Evolutionary conservation across 2,329 filamentous ascomycete species (phyloP).

Genomic region (Paracoccidioides brasiliensis): DNA sequence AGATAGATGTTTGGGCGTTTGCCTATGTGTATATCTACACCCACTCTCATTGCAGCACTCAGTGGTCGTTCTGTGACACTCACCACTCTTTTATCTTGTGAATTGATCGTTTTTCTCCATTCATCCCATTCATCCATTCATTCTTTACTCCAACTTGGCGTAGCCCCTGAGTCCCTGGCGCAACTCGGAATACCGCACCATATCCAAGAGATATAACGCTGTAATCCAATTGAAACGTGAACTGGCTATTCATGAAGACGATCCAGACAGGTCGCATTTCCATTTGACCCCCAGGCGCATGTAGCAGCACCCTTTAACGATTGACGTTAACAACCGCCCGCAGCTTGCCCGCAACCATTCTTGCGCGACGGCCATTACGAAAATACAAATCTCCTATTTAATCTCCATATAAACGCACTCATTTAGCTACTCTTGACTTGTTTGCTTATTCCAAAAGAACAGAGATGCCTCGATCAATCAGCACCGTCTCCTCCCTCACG

Average conservation of each 20-base stretch:
- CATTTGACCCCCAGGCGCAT: too few relatives aligned
- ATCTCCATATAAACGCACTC: background rate
- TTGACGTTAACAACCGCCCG: too few relatives aligned
- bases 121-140: background rate
- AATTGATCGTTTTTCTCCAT: background rate
- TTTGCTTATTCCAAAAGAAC: background rate
- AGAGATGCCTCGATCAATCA: background rate
- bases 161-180: too few relatives aligned
- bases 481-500: slow-evolving; percentile 1
- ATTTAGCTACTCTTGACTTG: background rate
- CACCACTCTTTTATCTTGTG: background rate
- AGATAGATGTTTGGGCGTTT: too few relatives aligned
- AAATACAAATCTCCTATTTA: background rate
- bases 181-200: too few relatives aligned
- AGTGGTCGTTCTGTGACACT: background rate
- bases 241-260: too few relatives aligned
- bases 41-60: background rate
- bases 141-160: background rate
- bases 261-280: too few relatives aligned
- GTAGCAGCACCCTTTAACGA: too few relatives aligned
- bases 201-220: too few relatives aligned
- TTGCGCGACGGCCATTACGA: background rate
- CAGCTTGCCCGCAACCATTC: too few relatives aligned
- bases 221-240: too few relatives aligned
- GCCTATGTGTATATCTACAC: background rate